Evolutionary conservation across 768 basidiomycete species (phyloP).

Genomic region (Royoungia palumana): DNA sequence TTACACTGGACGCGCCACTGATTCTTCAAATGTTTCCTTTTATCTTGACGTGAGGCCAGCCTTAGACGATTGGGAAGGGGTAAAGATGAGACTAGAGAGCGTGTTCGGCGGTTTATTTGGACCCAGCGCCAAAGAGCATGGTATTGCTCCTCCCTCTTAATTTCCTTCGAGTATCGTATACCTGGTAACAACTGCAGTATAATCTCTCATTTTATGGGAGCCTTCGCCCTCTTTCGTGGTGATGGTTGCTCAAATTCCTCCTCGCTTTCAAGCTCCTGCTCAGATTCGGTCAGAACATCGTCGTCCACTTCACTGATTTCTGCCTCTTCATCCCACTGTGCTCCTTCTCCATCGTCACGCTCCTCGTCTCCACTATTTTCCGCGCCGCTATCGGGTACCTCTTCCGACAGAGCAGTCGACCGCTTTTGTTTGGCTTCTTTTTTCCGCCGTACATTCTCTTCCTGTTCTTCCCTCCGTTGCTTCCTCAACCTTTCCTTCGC

Average conservation of each 20-base stretch:
- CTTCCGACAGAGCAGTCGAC: constrained; percentile 23
- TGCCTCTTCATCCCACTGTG: constrained; percentile 58
- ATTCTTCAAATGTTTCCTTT: constrained; percentile 66
- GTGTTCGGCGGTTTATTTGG: constrained; percentile 45
- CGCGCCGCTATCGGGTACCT: constrained; percentile 37
- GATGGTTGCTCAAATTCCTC: constrained; percentile 49
- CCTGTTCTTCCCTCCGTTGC: constrained; percentile 84
- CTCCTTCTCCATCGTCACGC: constrained; percentile 34
- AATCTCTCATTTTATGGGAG: constrained; percentile 41
- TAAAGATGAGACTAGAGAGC: constrained; percentile 70
- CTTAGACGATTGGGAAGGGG: constrained; percentile 90
- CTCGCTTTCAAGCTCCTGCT: constrained; percentile 44
- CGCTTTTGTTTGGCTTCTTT: constrained; percentile 42
- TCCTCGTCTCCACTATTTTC: constrained; percentile 44
- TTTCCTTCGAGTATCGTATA: constrained; percentile 8
- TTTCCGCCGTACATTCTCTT: constrained; percentile 85
- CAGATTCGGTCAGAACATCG: constrained; percentile 39
- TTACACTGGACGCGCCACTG: constrained; percentile 73
- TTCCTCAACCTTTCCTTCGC: constrained; percentile 73
- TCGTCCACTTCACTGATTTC: constrained; percentile 58
- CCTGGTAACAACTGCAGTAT: neutral
- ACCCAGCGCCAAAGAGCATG: constrained; percentile 17
- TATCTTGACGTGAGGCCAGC: constrained; percentile 94
- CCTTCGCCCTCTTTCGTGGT: constrained; percentile 50
- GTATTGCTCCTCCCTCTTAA: constrained; percentile 15